Conservation (phyloP, 2,329 filamentous ascomycete species). For the Fusarium dlaminii region DNA sequence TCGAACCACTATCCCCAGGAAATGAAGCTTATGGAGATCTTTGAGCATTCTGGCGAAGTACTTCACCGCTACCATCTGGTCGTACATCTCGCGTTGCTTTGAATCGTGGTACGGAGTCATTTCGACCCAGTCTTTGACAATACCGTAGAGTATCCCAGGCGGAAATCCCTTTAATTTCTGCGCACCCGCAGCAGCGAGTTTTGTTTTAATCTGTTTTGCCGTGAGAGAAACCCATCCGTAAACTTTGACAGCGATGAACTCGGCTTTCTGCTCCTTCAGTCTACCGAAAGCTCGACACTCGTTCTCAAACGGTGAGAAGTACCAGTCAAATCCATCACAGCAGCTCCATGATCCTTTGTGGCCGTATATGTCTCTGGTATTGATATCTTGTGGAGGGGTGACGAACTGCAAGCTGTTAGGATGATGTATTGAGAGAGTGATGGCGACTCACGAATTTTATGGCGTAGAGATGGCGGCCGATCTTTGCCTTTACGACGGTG, state of each 20-base stretch:
- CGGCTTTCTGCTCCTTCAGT: neutral
- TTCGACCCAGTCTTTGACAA: conserved; percentile 23
- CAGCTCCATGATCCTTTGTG: neutral
- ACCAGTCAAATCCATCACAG: neutral
- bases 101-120: neutral
- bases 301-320: conserved; percentile 9
- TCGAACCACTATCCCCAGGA: neutral
- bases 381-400: accelerated
- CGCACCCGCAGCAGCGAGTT: neutral
- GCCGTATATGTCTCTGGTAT: neutral
- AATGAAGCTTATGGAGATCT: neutral
- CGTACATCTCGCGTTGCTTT: neutral
- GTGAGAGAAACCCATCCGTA: conserved; percentile 1
- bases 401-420: neutral
- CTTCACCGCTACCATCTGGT: neutral
- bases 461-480: neutral
- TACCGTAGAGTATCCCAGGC: neutral
- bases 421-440: neutral
- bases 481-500: neutral
- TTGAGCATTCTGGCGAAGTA: conserved; percentile 6
- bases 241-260: conserved; percentile 8
- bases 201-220: neutral
- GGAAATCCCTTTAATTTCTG: neutral
- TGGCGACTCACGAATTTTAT: neutral
- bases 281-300: conserved; percentile 16